A percentile compares a stretch with the other conserved stretches of the same genome.
phyloP scores from a whole-genome alignment of 2,329 filamentous ascomycete species.

The Didymella keratinophila region DNA sequence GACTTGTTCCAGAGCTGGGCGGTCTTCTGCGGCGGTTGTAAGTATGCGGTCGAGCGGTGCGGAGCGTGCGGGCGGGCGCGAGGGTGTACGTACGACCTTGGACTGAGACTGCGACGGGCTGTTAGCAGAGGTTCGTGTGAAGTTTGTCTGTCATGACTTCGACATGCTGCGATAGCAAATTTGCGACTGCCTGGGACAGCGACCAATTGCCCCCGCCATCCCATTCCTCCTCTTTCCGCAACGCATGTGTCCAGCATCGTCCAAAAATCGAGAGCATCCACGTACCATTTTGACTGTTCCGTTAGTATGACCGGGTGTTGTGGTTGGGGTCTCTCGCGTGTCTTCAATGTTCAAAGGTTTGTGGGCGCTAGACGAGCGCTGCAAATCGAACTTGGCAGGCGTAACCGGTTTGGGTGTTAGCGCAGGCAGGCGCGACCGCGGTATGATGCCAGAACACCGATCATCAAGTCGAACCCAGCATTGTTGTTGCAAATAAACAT shows the following conservation, averaged over 20 bases:
- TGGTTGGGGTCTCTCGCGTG: conserved; percentile 49
- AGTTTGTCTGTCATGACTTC: conserved; percentile 1
- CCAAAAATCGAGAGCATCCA: conserved; percentile 30
- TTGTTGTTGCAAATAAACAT: too few species aligned
- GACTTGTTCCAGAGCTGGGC: conserved; percentile 97
- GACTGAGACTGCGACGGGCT: conserved; percentile 22
- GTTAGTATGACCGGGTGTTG: conserved; percentile 49
- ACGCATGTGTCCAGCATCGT: conserved; percentile 15
- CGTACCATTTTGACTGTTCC: conserved; percentile 51
- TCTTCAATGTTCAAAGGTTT: conserved; percentile 39
- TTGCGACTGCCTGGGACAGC: conserved; percentile 32
- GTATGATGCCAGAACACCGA: conserved; percentile 31
- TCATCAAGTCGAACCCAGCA: too few species aligned
- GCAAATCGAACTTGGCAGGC: too few species aligned
- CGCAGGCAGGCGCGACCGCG: conserved; percentile 23
- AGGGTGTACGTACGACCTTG: conserved; percentile 66
- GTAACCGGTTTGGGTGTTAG: conserved; percentile 7
- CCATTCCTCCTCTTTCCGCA: conserved; percentile 21
- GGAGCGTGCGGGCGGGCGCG: conserved; percentile 24
- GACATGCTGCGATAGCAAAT: conserved; percentile 24
- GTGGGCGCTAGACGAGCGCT: conserved; percentile 27
- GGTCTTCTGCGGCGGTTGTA: conserved; percentile 69
- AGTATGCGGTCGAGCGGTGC: conserved; percentile 46
- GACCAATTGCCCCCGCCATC: conserved; percentile 22
- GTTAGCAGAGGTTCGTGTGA: conserved; percentile 19